Base-by-base conservation (phyloP, 192 early-diverging fungal species). In the Endogone sp. region DNA sequence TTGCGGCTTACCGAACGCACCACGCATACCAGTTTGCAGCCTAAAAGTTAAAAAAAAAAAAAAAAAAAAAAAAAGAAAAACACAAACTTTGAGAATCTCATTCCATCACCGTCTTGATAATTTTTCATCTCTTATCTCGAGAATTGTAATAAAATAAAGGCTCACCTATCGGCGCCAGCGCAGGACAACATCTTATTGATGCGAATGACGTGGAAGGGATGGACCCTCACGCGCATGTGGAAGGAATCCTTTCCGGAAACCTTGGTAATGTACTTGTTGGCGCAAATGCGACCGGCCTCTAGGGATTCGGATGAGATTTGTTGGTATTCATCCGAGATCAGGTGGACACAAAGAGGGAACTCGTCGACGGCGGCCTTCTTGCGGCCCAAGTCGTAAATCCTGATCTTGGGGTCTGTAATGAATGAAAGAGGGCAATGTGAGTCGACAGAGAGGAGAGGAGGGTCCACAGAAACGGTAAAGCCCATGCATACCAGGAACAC, bases 141-240 rank as follows among this genome's bases (percentile, higher is more conserved):
- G n/a, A n/a, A n/a, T n/a, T n/a, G n/a, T n/a, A n/a, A n/a, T n/a
- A n/a, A n/a, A n/a, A n/a, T n/a, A n/a, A n/a, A 21, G 10, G 72
- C 49, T 67, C 65, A 86, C 78, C 86, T 87, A 96, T 98, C 96
- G 72, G 97, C 96, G 85, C 97, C 97, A 71, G 97, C 97, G 82
- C 97, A 99, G 66, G 95, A 97, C 83, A 98, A 88, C 97, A 99
- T 99, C 88, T 99, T 99, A 91, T 99, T 98, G 92, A 99, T 99
- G 70, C 97, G 94, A 73, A 94, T 84, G 27, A 99, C 97, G 82
- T 99, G 97, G 93, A 92, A 98, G 26, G 96, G 97, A 82, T 98
- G 97, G 68, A 99, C 94, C 75, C 97, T 91, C 70, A 99, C 88
- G 71, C 97, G 90, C 92, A 99, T 85, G 85, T 99, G 97, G 95